These are phyloP conservation scores for Phytopythium vexans DNA, from an alignment of 352 stramenopile genomes.

Conservation along the genomic window DNA sequence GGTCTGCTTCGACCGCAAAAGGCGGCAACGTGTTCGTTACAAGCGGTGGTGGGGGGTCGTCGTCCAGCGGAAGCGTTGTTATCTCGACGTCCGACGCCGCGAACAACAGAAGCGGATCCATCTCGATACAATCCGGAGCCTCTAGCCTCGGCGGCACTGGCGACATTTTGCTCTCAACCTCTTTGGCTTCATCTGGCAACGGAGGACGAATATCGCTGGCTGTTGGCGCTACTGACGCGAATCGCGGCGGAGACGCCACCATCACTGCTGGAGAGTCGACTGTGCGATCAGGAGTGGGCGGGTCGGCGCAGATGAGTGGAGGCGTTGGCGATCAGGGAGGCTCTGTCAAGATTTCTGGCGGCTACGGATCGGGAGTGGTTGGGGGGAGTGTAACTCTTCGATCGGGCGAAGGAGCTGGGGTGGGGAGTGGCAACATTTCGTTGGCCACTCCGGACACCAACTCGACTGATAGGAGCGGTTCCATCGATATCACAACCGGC, in stretches of 20 bases:
- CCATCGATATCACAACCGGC: neutral
- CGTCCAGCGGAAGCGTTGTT: constrained; percentile 3
- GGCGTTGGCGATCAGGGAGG: neutral
- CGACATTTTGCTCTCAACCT: neutral
- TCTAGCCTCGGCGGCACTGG: neutral
- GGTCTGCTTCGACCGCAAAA: constrained; percentile 9
- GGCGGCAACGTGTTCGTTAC: constrained; percentile 6
- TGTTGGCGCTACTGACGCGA: neutral
- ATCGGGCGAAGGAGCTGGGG: constrained; percentile 1
- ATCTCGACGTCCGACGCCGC: constrained; percentile 2
- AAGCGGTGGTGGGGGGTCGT: constrained; percentile 4
- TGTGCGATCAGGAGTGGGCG: neutral
- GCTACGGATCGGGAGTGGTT: neutral
- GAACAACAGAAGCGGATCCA: neutral
- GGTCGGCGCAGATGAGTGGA: neutral
- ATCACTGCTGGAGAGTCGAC: neutral
- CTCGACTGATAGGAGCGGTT: neutral
- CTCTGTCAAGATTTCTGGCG: neutral
- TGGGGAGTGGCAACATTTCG: neutral
- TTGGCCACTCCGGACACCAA: neutral
- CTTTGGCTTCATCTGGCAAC: neutral
- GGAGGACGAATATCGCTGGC: neutral
- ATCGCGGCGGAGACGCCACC: neutral
- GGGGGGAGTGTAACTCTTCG: neutral
- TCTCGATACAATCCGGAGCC: neutral